Conservation (phyloP, 371 early-diverging fungal genomes). For the Circinella umbellata region DNA sequence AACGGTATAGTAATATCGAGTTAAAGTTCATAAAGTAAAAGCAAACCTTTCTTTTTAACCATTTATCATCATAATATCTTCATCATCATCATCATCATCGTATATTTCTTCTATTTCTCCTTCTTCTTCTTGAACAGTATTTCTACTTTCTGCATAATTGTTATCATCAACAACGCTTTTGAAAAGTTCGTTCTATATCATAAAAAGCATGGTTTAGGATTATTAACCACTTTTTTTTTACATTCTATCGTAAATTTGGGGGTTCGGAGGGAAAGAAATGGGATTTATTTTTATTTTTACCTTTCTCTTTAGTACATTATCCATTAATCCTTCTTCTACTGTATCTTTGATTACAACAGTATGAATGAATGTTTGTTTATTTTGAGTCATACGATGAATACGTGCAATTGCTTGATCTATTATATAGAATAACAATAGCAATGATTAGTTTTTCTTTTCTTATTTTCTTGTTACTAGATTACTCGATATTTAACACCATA, state of each 20-base stretch:
- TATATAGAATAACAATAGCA: not conserved
- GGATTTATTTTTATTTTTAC: conserved; percentile 12
- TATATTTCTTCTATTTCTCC: not conserved
- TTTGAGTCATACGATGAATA: conserved; percentile 52
- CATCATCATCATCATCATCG: not conserved
- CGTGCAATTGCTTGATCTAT: conserved; percentile 48
- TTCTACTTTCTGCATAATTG: not conserved
- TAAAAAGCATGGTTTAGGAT: not conserved
- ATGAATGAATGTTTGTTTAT: conserved; percentile 45
- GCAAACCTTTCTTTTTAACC: not conserved
- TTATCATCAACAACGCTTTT: conserved; percentile 8
- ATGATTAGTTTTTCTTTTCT: no score
- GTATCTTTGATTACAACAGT: conserved; percentile 49
- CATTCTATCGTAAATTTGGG: no score
- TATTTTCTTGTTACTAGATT: no score
- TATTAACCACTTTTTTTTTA: not conserved
- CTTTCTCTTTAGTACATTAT: conserved; percentile 43
- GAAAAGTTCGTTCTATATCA: conserved; percentile 12
- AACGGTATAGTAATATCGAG: no score
- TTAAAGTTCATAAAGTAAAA: no score
- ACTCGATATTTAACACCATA: no score
- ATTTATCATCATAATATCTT: not conserved
- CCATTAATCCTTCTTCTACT: conserved; percentile 47
- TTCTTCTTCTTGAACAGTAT: not conserved
- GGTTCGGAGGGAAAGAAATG: no score